Evolutionary conservation across 2,329 filamentous ascomycete genomes (phyloP), one percentile per base, ranked within the genome.

Genomic region (Hypoxylon sp.): DNA sequence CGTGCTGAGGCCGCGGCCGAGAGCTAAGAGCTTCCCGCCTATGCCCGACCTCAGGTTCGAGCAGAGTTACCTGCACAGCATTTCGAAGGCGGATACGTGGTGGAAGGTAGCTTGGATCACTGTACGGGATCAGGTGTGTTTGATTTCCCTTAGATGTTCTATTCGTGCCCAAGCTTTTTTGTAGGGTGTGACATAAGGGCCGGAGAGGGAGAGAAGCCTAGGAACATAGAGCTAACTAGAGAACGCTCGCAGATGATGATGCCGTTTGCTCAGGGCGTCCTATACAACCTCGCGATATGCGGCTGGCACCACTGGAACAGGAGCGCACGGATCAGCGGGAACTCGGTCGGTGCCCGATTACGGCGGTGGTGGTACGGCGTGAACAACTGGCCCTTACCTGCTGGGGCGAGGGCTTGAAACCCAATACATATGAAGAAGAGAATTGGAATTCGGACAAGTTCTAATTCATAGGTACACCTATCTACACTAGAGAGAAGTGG

Each of bases 361-460:
- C 86, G 96, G 74, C 86, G 94, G 72, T 98, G 95, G 96, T 99
- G 96, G 95, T 98, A 94, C 84, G 89, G 88, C 22, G 92, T 97
- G 17, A 98, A 98, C 78, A 94, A 97, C 76, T 98, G 96, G 96
- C 85, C 86, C 54, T 81, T 95, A 64, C 91, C 91, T 4, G 4
- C 50, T 7, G 2, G 42, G n/a, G 44, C 22, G 20, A 50, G 25
- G 14, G 17, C 14, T 13, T 6, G 25, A 22, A 31, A 25, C 10
- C 10, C 3, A 48, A 40, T 22, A 51, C 8, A 7, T 7, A 25
- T 14, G 35, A 37, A 44, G 37, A 56, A 44, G 14, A 30, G 35
- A 55, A 42, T 31, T 3, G 25, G 25, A 31, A 46, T 31, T 27
- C 33, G n/a, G 17, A 31, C 20, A 33, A 14, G n/a, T 35, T 6